phyloP scores from a whole-genome alignment of 2,329 filamentous ascomycete genomes.

The Rutstroemia sydowiana region DNA sequence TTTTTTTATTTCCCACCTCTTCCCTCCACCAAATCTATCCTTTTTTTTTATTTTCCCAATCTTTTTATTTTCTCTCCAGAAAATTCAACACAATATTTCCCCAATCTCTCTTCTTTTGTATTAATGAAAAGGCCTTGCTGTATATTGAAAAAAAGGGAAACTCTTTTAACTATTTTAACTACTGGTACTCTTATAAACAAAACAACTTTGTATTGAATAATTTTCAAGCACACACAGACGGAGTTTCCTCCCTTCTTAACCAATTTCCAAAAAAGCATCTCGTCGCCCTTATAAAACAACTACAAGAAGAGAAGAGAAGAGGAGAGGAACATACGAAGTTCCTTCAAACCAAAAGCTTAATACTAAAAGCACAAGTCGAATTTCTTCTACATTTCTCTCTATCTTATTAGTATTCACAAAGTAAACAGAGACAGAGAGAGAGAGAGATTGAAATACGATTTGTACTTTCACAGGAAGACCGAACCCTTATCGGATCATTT shows the following conservation, averaged over 20 bases:
- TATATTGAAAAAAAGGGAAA: conserved; percentile 5
- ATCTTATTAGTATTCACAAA: conserved; percentile 13
- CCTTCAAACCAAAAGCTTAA: conserved; percentile 4
- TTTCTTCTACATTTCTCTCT: conserved; percentile 4
- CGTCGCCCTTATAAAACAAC: not conserved
- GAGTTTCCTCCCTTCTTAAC: not conserved
- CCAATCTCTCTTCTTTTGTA: conserved; percentile 9
- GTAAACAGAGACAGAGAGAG: too few species aligned
- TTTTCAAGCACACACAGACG: not conserved
- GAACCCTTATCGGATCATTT: conserved; percentile 24
- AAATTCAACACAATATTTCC: not conserved
- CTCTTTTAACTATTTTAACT: not conserved
- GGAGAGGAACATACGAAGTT: not conserved
- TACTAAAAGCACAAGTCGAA: conserved; percentile 4
- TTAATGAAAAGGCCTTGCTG: conserved; percentile 9
- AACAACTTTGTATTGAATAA: not conserved
- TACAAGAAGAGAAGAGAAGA: not conserved
- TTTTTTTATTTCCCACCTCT: not conserved
- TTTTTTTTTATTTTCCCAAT: conserved; percentile 4
- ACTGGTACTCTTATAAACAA: too few species aligned
- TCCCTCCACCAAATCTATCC: not conserved
- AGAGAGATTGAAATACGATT: conserved; percentile 18
- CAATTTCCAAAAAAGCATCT: not conserved
- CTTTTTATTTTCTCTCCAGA: not conserved
- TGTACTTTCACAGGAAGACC: conserved; percentile 26